Evolutionary conservation across 2,329 filamentous ascomycete species (phyloP).

Genomic region (Penicillium sp.): DNA sequence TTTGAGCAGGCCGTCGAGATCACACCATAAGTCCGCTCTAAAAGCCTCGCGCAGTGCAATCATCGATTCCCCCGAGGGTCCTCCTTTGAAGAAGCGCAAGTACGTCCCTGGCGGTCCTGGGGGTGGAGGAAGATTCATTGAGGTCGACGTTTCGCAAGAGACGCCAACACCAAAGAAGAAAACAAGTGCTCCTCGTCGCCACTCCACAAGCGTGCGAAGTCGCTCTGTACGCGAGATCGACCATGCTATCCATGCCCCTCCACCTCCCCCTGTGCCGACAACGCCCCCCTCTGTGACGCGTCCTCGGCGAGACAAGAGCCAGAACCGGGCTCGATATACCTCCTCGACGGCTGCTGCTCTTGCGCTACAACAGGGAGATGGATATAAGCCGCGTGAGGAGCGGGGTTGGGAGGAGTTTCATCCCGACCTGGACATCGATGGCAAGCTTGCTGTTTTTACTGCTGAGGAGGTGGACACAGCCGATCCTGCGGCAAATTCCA

Average conservation of each 20-base stretch:
- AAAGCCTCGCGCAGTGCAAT: conserved; percentile 32
- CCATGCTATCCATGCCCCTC: conserved; percentile 24
- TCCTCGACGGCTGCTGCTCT: conserved; percentile 82
- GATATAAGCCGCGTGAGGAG: conserved; percentile 96
- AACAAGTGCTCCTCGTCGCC: conserved; percentile 41
- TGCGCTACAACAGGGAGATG: conserved; percentile 85
- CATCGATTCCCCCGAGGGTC: conserved; percentile 48
- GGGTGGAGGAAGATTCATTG: conserved; percentile 79
- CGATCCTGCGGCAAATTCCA: conserved; percentile 49
- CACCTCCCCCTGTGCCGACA: conserved; percentile 32
- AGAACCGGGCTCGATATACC: conserved; percentile 66
- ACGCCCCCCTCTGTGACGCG: conserved; percentile 40
- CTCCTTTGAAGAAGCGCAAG: conserved; percentile 66
- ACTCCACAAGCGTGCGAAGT: conserved; percentile 50
- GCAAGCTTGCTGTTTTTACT: conserved; percentile 71
- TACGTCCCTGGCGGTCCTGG: conserved; percentile 86
- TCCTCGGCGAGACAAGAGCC: conserved; percentile 43
- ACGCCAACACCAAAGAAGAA: conserved; percentile 20
- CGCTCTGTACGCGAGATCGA: conserved; percentile 51
- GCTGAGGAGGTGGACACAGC: conserved; percentile 83
- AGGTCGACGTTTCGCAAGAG: conserved; percentile 57
- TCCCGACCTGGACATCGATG: conserved; percentile 86
- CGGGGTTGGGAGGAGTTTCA: conserved; percentile 98
- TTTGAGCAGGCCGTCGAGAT: conserved; percentile 28
- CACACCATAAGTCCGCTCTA: conserved; percentile 31